phyloP scores from a whole-genome alignment of 176 grass and related monocot species.

The Dendrocalamus sinicus region DNA sequence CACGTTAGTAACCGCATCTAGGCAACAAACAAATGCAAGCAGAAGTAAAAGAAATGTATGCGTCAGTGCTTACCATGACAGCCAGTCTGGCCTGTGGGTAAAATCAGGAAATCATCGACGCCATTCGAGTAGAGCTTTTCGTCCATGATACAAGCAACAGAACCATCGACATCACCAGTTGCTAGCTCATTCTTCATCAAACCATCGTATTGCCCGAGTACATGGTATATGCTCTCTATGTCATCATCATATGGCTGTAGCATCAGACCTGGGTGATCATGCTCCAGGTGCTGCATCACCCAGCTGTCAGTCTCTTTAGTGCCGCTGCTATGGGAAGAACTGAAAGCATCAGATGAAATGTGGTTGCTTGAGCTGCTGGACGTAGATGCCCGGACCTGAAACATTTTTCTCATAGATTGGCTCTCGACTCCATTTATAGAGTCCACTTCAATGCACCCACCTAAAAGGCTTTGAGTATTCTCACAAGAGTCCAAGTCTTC shows the following conservation, averaged over 20 bases:
- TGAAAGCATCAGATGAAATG: slow-evolving; percentile 43
- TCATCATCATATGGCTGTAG: slow-evolving; percentile 26
- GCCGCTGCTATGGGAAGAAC: slow-evolving; percentile 46
- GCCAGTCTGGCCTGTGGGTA: slow-evolving; percentile 28
- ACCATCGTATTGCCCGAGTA: slow-evolving; percentile 47
- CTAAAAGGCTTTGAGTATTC: slow-evolving; percentile 51
- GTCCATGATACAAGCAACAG: slow-evolving; percentile 39
- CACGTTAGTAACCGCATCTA: slow-evolving; percentile 25
- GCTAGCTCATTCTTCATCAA: slow-evolving; percentile 43
- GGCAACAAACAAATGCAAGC: slow-evolving; percentile 8
- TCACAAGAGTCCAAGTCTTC: slow-evolving; percentile 55
- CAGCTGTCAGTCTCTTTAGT: slow-evolving; percentile 46
- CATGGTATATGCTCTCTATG: slow-evolving; percentile 39
- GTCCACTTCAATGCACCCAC: slow-evolving; percentile 57
- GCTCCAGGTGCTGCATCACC: slow-evolving; percentile 23
- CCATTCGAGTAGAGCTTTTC: slow-evolving; percentile 62
- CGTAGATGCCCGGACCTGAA: slow-evolving; percentile 36
- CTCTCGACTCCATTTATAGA: slow-evolving; percentile 48
- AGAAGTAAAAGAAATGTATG: not conserved
- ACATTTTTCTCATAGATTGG: slow-evolving; percentile 36
- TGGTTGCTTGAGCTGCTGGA: slow-evolving; percentile 62
- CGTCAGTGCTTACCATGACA: slow-evolving; percentile 48
- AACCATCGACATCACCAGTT: slow-evolving; percentile 35
- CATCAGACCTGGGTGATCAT: slow-evolving; percentile 40
- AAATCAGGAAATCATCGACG: slow-evolving; percentile 45